Conservation (phyloP, 2,329 filamentous ascomycete genomes). For the Aureobasidium sp. region DNA sequence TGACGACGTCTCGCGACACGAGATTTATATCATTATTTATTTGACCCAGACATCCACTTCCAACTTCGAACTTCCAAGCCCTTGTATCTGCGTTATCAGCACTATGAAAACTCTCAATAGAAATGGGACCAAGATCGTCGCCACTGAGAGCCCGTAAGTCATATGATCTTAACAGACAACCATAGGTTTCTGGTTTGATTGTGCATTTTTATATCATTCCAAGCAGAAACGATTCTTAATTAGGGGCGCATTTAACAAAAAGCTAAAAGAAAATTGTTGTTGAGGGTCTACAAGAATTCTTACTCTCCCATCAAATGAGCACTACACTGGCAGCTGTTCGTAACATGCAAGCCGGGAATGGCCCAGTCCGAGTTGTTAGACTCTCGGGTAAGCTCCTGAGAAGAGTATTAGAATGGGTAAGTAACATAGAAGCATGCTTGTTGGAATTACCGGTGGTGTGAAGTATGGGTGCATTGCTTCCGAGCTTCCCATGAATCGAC, state of each 20-base stretch:
- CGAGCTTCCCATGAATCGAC: neutral
- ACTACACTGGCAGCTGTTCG: neutral
- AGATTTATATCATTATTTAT: neutral
- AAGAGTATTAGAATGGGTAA: neutral
- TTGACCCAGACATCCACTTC: neutral
- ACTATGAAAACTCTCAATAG: too few relatives aligned
- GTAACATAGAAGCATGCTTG: neutral
- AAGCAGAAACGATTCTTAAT: too few relatives aligned
- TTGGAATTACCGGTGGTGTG: neutral
- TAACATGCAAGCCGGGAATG: neutral
- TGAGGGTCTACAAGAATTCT: too few relatives aligned
- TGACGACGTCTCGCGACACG: slow-evolving; percentile 9
- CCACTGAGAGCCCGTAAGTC: too few relatives aligned
- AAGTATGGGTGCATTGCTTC: slow-evolving; percentile 2
- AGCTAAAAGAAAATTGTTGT: too few relatives aligned
- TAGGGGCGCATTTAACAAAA: too few relatives aligned
- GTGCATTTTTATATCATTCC: too few relatives aligned
- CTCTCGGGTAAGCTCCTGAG: neutral
- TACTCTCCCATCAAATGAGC: neutral
- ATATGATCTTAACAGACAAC: too few relatives aligned
- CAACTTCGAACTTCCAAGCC: neutral
- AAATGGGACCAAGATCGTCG: too few relatives aligned
- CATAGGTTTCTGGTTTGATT: too few relatives aligned
- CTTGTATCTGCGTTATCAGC: neutral
- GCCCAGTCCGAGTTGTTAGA: neutral